Conservation (phyloP, 1,284 basidiomycete species). For the Cutaneotrichosporon cyanovorans region DNA sequence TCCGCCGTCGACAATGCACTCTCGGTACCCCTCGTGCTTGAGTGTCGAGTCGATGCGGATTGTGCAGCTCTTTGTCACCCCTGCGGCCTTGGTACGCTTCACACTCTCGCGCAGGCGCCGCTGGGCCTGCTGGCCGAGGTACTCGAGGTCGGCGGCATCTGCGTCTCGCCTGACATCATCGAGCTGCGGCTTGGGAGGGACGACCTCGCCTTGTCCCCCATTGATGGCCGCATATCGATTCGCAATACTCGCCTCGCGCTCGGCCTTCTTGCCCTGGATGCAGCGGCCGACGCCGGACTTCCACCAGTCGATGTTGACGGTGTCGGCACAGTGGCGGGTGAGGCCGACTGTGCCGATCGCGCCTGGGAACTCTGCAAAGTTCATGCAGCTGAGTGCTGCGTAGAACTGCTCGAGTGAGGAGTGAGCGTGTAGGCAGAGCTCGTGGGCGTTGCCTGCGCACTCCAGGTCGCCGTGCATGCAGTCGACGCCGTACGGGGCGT, state of each 20-base stretch:
- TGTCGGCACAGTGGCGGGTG: conserved; percentile 58
- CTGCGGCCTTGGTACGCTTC: conserved; percentile 48
- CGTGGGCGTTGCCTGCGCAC: conserved; percentile 71
- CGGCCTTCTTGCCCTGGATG: conserved; percentile 43
- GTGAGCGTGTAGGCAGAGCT: conserved; percentile 59
- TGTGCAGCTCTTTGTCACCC: conserved; percentile 76
- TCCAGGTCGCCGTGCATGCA: conserved; percentile 72
- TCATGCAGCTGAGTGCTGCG: conserved; percentile 64
- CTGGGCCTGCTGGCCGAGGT: conserved; percentile 25
- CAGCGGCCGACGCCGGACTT: conserved; percentile 53
- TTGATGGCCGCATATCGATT: not conserved
- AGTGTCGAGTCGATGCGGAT: conserved; percentile 57
- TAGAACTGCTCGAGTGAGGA: conserved; percentile 54
- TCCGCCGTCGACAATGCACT: conserved; percentile 65
- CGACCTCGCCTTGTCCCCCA: not conserved
- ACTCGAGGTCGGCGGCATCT: conserved; percentile 19
- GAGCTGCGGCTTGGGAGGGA: not conserved
- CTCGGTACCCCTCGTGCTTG: conserved; percentile 47
- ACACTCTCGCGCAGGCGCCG: conserved; percentile 58
- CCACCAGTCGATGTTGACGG: conserved; percentile 63
- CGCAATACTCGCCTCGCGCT: not conserved
- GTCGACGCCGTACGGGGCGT: conserved; percentile 61
- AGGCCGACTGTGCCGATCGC: conserved; percentile 61
- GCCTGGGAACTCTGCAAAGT: conserved; percentile 55
- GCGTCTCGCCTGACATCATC: conserved; percentile 3